Evolutionary conservation across 2,329 filamentous ascomycete species (phyloP).

Genomic region (Scolecobasidium constrictum): DNA sequence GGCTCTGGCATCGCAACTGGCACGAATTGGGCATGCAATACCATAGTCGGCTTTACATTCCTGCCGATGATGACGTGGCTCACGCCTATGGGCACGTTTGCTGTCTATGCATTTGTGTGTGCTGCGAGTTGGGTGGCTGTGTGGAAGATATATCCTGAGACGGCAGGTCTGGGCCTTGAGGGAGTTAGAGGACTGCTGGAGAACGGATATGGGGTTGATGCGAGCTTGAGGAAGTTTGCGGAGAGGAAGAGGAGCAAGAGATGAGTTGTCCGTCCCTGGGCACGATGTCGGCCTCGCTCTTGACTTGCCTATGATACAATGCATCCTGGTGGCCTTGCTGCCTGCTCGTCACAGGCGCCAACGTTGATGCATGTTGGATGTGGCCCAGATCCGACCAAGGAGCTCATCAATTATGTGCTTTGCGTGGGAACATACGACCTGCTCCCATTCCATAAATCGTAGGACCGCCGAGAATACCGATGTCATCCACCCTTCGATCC

Average conservation of each 20-base stretch:
- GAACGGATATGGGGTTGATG: constrained; percentile 53
- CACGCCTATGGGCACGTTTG: constrained; percentile 67
- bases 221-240: constrained; percentile 1
- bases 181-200: constrained; percentile 63
- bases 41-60: constrained; percentile 76
- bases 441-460: too few species aligned
- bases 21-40: constrained; percentile 84
- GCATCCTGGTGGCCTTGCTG: too few species aligned
- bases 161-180: constrained; percentile 69
- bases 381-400: too few species aligned
- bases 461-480: too few species aligned
- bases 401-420: too few species aligned
- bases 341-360: too few species aligned
- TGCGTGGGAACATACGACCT: too few species aligned
- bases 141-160: constrained; percentile 76
- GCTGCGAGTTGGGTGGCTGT: constrained; percentile 54
- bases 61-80: constrained; percentile 73
- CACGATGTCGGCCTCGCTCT: too few species aligned
- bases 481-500: too few species aligned
- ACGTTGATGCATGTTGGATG: too few species aligned
- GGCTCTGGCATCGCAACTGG: constrained; percentile 65
- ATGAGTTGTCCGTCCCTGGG: too few species aligned
- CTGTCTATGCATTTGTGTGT: constrained; percentile 66
- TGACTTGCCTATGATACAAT: too few species aligned
- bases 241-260: background rate